Percentiles rank a stretch among this genome's conserved stretches.
Conservation (phyloP, 306 rosid genomes). For the Albizia julibrissin region DNA sequence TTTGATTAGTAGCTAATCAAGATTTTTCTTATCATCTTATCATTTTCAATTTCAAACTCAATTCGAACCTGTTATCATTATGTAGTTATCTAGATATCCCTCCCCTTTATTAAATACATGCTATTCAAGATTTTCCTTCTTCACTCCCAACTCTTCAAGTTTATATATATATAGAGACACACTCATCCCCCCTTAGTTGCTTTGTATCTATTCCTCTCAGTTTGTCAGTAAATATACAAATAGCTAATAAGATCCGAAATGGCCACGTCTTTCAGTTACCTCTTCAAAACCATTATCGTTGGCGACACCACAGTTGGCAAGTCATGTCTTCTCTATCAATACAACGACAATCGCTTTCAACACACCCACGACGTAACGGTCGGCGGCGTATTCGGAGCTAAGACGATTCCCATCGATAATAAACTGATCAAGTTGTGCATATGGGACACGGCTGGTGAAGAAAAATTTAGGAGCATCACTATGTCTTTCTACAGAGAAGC, state of each 20-base stretch:
- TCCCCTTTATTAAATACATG: not conserved
- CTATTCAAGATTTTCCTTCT: too few relatives aligned
- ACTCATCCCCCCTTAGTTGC: too few relatives aligned
- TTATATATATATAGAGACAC: too few relatives aligned
- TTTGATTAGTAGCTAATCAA: too few relatives aligned
- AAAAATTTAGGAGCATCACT: not conserved
- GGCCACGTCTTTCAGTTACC: not conserved
- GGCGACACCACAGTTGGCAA: not conserved
- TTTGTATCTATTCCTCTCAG: too few relatives aligned
- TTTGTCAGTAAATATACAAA: not conserved
- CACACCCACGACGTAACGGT: not conserved
- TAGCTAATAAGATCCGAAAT: not conserved
- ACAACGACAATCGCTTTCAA: not conserved
- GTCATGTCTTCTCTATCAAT: not conserved
- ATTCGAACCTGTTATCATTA: not conserved
- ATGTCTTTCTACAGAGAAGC: not conserved
- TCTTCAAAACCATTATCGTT: not conserved
- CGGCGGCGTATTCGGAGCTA: not conserved
- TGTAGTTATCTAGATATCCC: not conserved
- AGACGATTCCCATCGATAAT: not conserved
- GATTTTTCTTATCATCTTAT: not conserved
- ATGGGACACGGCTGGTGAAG: not conserved
- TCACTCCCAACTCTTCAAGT: too few relatives aligned
- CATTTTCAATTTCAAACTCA: not conserved
- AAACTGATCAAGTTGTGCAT: not conserved